Evolutionary conservation across 352 stramenopile species (phyloP), one percentile per base, ranked within the genome.

Genomic region (Lagenidium giganteum): DNA sequence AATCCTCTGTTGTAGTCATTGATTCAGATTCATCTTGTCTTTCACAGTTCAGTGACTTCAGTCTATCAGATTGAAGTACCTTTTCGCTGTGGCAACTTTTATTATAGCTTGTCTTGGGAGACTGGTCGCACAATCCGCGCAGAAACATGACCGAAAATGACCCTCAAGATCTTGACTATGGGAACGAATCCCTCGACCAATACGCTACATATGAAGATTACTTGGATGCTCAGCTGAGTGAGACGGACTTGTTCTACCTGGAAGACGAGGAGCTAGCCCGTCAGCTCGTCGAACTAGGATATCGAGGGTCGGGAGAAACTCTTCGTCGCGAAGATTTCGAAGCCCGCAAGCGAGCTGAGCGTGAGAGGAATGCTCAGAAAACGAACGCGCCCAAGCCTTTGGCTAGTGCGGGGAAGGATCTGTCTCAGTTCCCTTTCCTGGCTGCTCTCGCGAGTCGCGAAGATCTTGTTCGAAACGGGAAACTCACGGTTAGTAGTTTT

Each of bases 121-220:
- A 38, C 11, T 38, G 16, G 32, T 38, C 16, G 32, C 11, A 28
- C 27, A 22, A 20, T 20, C 9, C 4, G 21, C 29, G 14, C 17
- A 26, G 1, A 23, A 58, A 23, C 14, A 85, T 82, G 67, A 31
- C 54, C 1, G 73, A 85, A 24, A 55, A 64, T 29, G 70, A 83
- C 38, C 65, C 67, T 5, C 70, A 82, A 36, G 73, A 83, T 28
- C 78, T 78, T 34, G 70, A 83, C 47, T 86, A 82, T 42, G 67
- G 67, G 18, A 80, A 67, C 43, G 87, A 96, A 46, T 89, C 80
- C 5, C 60, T 96, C 21, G 87, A 96, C 42, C 67, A 92, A 41
- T 98, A 93, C 44, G 76, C 79, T 8, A 96, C 87, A 13, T 98
- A 97, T 54, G 90, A 98, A 61, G 93, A 97, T 40, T 98, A 98